Evolutionary conservation across 768 basidiomycete genomes (phyloP).

Genomic region (Collybiopsis luxurians): DNA sequence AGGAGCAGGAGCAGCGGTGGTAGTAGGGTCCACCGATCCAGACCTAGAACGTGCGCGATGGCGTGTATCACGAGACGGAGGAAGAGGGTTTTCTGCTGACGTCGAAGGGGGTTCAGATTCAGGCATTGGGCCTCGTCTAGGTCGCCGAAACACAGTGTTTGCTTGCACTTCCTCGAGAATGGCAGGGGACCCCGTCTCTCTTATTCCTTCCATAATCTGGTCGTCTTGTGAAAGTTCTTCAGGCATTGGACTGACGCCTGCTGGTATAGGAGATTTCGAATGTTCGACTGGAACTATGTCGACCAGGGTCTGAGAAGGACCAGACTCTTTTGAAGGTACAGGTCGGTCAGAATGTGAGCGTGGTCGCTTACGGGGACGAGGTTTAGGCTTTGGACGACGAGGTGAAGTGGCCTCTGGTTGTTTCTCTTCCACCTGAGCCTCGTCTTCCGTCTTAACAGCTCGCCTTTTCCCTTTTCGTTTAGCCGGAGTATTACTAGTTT

Average conservation of each 20-base stretch:
- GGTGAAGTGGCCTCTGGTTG: too few species aligned
- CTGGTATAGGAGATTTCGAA: too few species aligned
- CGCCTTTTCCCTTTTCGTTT: background rate
- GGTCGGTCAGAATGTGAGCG: background rate
- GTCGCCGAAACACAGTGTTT: too few species aligned
- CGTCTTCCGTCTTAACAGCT: background rate
- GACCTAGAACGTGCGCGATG: constrained; percentile 32
- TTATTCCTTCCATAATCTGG: too few species aligned
- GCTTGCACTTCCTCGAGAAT: too few species aligned
- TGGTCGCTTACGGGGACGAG: background rate
- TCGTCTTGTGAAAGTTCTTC: too few species aligned
- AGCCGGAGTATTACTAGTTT: background rate
- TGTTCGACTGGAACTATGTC: background rate
- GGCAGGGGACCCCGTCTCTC: too few species aligned
- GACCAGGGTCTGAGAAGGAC: background rate
- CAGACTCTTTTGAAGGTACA: background rate
- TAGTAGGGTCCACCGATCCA: constrained; percentile 26
- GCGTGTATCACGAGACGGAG: constrained; percentile 22
- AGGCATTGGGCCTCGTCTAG: too few species aligned
- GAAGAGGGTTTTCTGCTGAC: too few species aligned
- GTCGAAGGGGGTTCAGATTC: too few species aligned
- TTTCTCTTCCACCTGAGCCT: background rate
- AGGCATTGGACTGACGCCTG: too few species aligned
- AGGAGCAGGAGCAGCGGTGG: constrained; percentile 4
- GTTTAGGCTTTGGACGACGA: too few species aligned